phyloP scores from a whole-genome alignment of 2,329 filamentous ascomycete genomes.

The Colletotrichum sp. region DNA sequence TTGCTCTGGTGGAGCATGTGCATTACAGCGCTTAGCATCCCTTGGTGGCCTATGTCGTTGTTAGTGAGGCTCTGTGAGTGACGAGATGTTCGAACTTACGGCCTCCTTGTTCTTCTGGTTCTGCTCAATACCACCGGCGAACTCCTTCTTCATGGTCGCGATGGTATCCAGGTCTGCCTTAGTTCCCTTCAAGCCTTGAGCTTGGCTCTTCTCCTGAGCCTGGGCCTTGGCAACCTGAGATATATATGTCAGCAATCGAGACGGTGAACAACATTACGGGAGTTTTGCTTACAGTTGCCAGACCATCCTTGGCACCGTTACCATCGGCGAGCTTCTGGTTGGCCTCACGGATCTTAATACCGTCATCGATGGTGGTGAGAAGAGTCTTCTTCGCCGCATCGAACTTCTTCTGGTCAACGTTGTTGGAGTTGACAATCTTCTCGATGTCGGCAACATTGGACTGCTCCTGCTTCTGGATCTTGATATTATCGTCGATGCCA shows the following conservation, averaged over 20 bases:
- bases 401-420: slow-evolving; percentile 15
- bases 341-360: slow-evolving; percentile 25
- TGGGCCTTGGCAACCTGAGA: not conserved
- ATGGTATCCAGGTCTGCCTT: not conserved
- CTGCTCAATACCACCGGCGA: slow-evolving; percentile 23
- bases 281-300: slow-evolving; percentile 15
- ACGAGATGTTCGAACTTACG: not conserved
- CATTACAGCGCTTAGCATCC: not conserved
- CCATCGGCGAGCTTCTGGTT: slow-evolving; percentile 25
- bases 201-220: not conserved
- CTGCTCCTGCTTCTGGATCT: slow-evolving; percentile 26
- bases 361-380: slow-evolving; percentile 24
- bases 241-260: not conserved
- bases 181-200: not conserved
- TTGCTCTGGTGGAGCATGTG: not conserved
- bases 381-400: slow-evolving; percentile 19
- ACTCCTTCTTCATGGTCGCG: slow-evolving; percentile 3
- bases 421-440: slow-evolving; percentile 13
- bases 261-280: not conserved
- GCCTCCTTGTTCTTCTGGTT: slow-evolving; percentile 14
- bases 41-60: not conserved
- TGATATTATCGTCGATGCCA: slow-evolving; percentile 27
- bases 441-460: slow-evolving; percentile 5
- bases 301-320: slow-evolving; percentile 18
- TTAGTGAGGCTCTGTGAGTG: not conserved